Conservation (phyloP, 2,329 filamentous ascomycete genomes). For the Didymella glomerata region DNA sequence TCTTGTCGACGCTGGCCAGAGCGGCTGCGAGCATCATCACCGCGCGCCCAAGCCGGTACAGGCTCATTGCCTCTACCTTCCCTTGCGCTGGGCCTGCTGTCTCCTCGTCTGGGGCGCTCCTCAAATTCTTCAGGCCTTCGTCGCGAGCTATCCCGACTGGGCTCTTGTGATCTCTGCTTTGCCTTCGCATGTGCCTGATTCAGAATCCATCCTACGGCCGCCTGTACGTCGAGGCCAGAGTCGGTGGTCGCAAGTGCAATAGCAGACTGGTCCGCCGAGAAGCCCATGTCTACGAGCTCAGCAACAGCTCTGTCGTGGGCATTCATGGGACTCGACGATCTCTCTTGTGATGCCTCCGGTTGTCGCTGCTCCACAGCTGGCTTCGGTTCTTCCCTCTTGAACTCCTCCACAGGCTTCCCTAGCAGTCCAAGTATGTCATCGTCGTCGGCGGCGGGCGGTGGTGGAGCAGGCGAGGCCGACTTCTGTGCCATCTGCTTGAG, state of each 20-base stretch:
- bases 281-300: slow-evolving; percentile 94
- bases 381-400: slow-evolving; percentile 43
- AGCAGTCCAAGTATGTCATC: slow-evolving; percentile 72
- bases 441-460: slow-evolving; percentile 43
- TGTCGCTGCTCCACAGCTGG: slow-evolving; percentile 16
- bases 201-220: slow-evolving; percentile 86
- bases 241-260: slow-evolving; percentile 82
- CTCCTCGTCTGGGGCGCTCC: slow-evolving; percentile 37
- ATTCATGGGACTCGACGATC: slow-evolving; percentile 44
- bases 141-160: slow-evolving; percentile 39
- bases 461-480: slow-evolving; percentile 33
- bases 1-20: slow-evolving; percentile 61
- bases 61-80: slow-evolving; percentile 45
- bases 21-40: slow-evolving; percentile 60
- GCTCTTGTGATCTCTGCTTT: slow-evolving; percentile 69
- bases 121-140: slow-evolving; percentile 37
- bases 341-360: slow-evolving; percentile 23
- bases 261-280: slow-evolving; percentile 82
- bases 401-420: slow-evolving; percentile 65
- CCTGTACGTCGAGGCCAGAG: slow-evolving; percentile 80
- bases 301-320: slow-evolving; percentile 81
- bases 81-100: slow-evolving; percentile 41
- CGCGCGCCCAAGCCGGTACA: slow-evolving; percentile 70
- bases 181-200: slow-evolving; percentile 90
- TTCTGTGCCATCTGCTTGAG: slow-evolving; percentile 69